Base-by-base conservation (phyloP, 1,139 yeast species). In the Protomyces macrosporus region DNA sequence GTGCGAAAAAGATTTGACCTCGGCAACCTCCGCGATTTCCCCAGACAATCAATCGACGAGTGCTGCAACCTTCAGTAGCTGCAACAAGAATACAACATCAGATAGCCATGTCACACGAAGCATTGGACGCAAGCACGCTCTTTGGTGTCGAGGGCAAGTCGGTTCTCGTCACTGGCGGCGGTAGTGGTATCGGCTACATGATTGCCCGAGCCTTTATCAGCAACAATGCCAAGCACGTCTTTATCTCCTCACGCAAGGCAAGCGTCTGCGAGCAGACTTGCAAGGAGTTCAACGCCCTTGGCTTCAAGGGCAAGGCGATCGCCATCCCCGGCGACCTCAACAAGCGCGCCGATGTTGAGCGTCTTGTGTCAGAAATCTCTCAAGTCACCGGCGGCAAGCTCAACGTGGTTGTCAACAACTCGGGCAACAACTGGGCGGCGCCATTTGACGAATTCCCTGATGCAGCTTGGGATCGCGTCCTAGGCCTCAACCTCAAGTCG, bases 351-450 rank as follows among this genome's bases (percentile, higher is more conserved):
- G 87, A 87, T 33, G 80, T 82, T 64, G 75, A 77, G 64, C 71
- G 75, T 40, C 81, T 87, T 69, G 76, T 71, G 63, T 74, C 77
- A 6, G 80, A 78, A 55, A 82, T 84, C 36, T 67, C 74, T 45
- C 74, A 75, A 65, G 79, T 79, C 30, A 75, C 75, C 48, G 73
- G 73, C 52, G 63, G 65, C 51, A 59, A 71, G 58, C 74, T 86
- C 39, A 84, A 87, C 71, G 85, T 87, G 67, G 77, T 87, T 67
- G 78, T 86, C 70, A 90, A 91, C 66, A 87, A 87, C 70, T 93
- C 93, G 12, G 95, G 95, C 57, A 90, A 91, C 9, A 76, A 87
- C 14, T 87, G 93, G 93, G 93, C 91, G 39, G 87, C 84, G 4
- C 82, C 81, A 37, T 75, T 87, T 65, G 85, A 79, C 53, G 76